A percentile compares a stretch with the other conserved stretches of the same genome.
Evolutionary conservation across 164 flowering plant genomes (phyloP).

Genomic region (Vitis riparia): DNA sequence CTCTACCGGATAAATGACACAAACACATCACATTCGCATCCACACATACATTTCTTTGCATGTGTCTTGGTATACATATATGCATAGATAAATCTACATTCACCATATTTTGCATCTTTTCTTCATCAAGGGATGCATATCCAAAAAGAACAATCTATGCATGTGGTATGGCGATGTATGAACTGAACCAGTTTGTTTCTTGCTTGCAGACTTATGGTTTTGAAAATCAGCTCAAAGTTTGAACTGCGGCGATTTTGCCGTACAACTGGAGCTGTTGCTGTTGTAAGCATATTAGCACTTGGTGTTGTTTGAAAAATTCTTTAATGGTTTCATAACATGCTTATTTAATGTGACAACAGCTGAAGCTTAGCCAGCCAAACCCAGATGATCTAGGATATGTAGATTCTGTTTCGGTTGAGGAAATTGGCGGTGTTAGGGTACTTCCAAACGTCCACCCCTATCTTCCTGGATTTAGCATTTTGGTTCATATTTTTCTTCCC

Average conservation of each 20-base stretch:
- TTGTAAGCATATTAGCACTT: constrained; percentile 46
- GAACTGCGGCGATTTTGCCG: constrained; percentile 93
- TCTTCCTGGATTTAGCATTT: background rate
- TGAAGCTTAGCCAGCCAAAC: constrained; percentile 85
- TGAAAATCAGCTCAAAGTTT: constrained; percentile 94
- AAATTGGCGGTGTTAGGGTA: constrained; percentile 92
- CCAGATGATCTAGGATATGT: constrained; percentile 90
- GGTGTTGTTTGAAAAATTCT: background rate
- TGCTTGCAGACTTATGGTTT: constrained; percentile 82
- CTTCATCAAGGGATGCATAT: too few species aligned
- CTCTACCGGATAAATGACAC: too few species aligned
- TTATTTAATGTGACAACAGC: constrained; percentile 37
- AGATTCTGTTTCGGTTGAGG: constrained; percentile 90
- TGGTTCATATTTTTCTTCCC: background rate
- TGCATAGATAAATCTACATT: too few species aligned
- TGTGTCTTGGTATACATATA: too few species aligned
- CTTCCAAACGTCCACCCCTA: background rate
- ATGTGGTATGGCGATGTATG: too few species aligned
- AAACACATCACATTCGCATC: too few species aligned
- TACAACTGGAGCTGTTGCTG: constrained; percentile 84
- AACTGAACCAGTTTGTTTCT: background rate
- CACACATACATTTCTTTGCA: too few species aligned
- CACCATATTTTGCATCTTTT: too few species aligned
- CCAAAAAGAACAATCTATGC: too few species aligned
- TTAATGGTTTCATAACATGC: constrained; percentile 1